A percentile compares a stretch with the other conserved stretches of the same genome.
phyloP scores from a whole-genome alignment of 2,329 filamentous ascomycete genomes.

The Talaromyces islandicus region DNA sequence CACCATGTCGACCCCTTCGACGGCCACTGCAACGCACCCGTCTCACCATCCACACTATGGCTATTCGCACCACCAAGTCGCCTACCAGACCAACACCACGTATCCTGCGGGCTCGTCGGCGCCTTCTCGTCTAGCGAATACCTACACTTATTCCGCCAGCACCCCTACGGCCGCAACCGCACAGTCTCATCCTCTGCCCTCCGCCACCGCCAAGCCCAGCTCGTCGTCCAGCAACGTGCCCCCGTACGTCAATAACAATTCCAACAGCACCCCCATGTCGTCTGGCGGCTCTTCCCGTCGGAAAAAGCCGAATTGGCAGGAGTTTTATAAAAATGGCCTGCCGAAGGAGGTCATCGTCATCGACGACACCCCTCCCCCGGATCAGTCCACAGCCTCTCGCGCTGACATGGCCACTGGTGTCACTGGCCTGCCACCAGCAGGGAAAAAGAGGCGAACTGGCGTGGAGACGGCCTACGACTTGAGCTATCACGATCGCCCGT shows the following conservation, averaged over 20 bases:
- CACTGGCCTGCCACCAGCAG: constrained; percentile 37
- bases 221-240: constrained; percentile 19
- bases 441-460: constrained; percentile 69
- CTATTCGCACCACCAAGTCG: constrained; percentile 50
- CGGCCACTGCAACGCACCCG: constrained; percentile 66
- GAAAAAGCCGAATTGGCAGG: constrained; percentile 67
- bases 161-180: constrained; percentile 24
- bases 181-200: constrained; percentile 22
- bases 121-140: constrained; percentile 36
- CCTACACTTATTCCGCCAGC: constrained; percentile 37
- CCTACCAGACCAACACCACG: constrained; percentile 48
- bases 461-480: constrained; percentile 59
- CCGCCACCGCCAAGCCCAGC: constrained; percentile 32
- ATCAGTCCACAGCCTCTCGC: constrained; percentile 18
- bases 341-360: constrained; percentile 84
- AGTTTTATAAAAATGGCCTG: constrained; percentile 76
- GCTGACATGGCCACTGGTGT: constrained; percentile 16
- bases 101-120: constrained; percentile 46
- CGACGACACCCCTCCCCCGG: constrained; percentile 56
- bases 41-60: constrained; percentile 61
- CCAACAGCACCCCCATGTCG: constrained; percentile 33
- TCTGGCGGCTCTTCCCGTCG: constrained; percentile 38
- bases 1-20: constrained; percentile 75
- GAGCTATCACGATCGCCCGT: constrained; percentile 64
- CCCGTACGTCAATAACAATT: background rate